Base-by-base conservation (phyloP, 768 basidiomycete genomes). In the Lentinula boryana region DNA sequence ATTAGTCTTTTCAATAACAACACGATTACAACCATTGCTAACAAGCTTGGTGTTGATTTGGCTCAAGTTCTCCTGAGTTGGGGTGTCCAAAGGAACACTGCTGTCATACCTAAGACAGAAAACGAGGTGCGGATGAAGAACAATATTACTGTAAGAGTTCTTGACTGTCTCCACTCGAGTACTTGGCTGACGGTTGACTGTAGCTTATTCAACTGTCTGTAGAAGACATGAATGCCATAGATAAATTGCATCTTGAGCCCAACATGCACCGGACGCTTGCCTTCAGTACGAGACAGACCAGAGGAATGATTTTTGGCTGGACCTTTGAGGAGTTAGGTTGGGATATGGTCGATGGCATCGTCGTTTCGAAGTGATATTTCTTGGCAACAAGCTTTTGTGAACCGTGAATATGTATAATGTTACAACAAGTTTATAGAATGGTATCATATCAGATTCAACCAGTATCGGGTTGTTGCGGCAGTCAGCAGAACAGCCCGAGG, bases 21-120 rank as follows among this genome's bases (percentile, higher is more conserved):
- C 1, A 68, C 64, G 12, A 60, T 80, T 51, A 55, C 62, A 12
- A 57, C 46, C 1, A 65, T 81, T 8, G 78, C 79, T 1, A 63
- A 70, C 18, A 74, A 74, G 55, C 64, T 74, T 52, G 62, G 65
- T 35, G 67, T 66, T 15, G 72, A 76, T 1, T 65, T 74, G 1
- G 82, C 84, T 3, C 84, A 86, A 68, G 78, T 87, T 18, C 68
- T 86, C 32, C 72, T 89, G 16, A 76, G 82, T 63, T 89, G 88
- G 88, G 83, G 80, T 5, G 82, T 82, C 15, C 84, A 86, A 66
- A 80, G 83, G 21, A 81, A 81, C 5, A 79, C 85, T 38, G 76
- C 80, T 21, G 79, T 86, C 57, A 78, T 88, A 64, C 87, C 87
- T 36, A 88, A 88, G 74, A 81, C 76, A 41, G 81, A 83, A 69